These are phyloP conservation scores for Larix kaempferi DNA, from an alignment of 75 land plant genomes.

Conservation along the genomic window DNA sequence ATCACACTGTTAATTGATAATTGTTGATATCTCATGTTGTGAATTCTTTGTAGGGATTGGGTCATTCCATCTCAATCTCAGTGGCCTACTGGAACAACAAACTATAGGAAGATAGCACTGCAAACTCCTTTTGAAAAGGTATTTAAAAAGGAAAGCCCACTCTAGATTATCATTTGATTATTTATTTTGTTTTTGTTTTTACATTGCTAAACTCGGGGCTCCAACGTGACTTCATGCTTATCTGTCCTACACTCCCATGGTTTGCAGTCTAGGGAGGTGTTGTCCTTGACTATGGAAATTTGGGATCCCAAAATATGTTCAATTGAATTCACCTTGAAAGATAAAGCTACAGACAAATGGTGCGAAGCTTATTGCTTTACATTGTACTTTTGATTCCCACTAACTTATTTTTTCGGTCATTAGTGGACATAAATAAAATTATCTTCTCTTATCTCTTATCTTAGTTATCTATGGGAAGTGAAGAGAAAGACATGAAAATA, in stretches of 20 bases:
- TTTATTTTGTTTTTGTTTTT: not conserved
- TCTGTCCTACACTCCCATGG: too few relatives aligned
- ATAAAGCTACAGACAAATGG: constrained; percentile 21
- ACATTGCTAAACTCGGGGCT: not conserved
- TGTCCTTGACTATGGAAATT: constrained; percentile 24
- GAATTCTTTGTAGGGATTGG: constrained; percentile 26
- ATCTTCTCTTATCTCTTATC: not conserved
- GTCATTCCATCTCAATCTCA: constrained; percentile 29
- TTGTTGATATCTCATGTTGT: not conserved
- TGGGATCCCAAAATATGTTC: constrained; percentile 20
- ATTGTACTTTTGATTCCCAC: not conserved
- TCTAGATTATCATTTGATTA: not conserved
- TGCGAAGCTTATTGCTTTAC: not conserved
- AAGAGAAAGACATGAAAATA: not conserved
- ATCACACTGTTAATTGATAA: not conserved
- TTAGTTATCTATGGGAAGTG: not conserved
- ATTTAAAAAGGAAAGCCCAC: too few relatives aligned
- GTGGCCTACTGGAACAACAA: constrained; percentile 33
- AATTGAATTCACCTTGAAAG: constrained; percentile 30
- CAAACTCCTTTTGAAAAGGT: constrained; percentile 51
- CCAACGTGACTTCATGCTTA: not conserved
- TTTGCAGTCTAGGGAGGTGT: constrained; percentile 30
- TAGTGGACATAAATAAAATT: too few relatives aligned
- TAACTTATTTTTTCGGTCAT: too few relatives aligned
- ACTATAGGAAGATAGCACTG: constrained; percentile 19